Percentiles rank a stretch among this genome's conserved stretches.
phyloP scores from a whole-genome alignment of 148 eudicot genomes.

The Silene conica region DNA sequence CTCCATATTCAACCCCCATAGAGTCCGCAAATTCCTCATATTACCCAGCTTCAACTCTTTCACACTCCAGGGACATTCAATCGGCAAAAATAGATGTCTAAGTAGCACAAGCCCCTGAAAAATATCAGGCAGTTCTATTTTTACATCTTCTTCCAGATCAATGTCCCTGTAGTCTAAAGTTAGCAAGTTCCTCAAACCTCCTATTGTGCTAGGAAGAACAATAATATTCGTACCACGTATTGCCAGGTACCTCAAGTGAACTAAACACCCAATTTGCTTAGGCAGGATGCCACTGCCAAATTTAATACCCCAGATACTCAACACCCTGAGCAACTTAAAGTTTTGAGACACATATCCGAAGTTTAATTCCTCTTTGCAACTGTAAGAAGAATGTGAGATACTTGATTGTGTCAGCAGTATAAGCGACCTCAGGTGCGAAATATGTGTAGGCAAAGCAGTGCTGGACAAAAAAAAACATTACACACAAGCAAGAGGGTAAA shows the following conservation, averaged over 20 bases:
- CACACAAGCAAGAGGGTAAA: no score
- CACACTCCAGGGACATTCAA: conserved; percentile 16
- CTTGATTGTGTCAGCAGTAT: background rate
- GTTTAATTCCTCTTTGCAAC: background rate
- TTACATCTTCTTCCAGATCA: background rate
- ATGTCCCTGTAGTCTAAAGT: conserved; percentile 17
- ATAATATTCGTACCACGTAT: conserved; percentile 10
- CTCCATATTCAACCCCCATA: conserved; percentile 20
- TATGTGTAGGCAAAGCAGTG: background rate
- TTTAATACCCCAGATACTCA: conserved; percentile 14
- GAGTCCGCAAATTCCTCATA: conserved; percentile 15
- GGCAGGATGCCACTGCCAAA: conserved; percentile 7
- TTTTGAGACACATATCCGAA: background rate
- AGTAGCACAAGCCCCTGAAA: conserved; percentile 14
- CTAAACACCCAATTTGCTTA: conserved; percentile 15
- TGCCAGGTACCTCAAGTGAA: conserved; percentile 20
- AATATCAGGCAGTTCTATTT: conserved; percentile 4
- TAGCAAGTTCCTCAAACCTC: conserved; percentile 2
- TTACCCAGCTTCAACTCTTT: conserved; percentile 5
- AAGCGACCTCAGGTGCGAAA: conserved; percentile 16
- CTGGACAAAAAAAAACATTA: background rate
- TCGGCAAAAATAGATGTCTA: conserved; percentile 2
- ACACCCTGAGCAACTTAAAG: conserved; percentile 19
- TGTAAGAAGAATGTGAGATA: background rate
- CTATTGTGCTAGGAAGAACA: conserved; percentile 11